These are phyloP conservation scores for Fusarium sp. DNA, from an alignment of 2,329 filamentous ascomycete genomes.

Conservation along the genomic window DNA sequence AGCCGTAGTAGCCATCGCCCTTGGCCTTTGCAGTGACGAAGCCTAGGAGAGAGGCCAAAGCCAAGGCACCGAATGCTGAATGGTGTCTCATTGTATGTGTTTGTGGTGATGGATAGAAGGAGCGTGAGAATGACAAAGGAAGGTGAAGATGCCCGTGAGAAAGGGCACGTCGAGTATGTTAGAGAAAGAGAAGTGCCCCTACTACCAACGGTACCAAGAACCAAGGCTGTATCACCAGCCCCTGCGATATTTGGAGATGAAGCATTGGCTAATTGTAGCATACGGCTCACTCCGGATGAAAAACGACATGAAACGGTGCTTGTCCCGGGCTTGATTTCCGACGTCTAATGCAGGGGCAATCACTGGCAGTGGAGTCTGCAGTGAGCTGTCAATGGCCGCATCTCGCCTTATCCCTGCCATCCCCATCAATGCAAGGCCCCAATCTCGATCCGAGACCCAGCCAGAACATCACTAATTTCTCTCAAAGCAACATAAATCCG, in stretches of 20 bases:
- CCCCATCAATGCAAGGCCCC: conserved; percentile 20
- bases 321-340: conserved; percentile 11
- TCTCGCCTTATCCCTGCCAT: conserved; percentile 9
- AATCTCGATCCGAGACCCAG: conserved; percentile 23
- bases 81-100: conserved; percentile 16
- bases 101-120: background rate
- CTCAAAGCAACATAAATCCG: conserved; percentile 1
- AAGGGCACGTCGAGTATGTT: conserved; percentile 4
- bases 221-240: background rate
- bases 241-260: background rate
- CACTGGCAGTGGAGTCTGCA: background rate
- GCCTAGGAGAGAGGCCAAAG: conserved; percentile 5
- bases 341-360: conserved; percentile 23
- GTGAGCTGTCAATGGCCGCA: background rate
- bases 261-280: background rate
- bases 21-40: conserved; percentile 15
- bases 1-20: conserved; percentile 29
- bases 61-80: conserved; percentile 12
- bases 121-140: background rate
- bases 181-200: conserved; percentile 17
- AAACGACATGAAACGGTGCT: conserved; percentile 23
- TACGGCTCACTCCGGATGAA: background rate
- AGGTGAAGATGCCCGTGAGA: background rate
- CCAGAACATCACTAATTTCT: conserved; percentile 15
- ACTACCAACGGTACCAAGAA: background rate